These are phyloP conservation scores for Colletotrichum eremochloae DNA, from an alignment of 2,329 filamentous ascomycete species.

Conservation along the genomic window DNA sequence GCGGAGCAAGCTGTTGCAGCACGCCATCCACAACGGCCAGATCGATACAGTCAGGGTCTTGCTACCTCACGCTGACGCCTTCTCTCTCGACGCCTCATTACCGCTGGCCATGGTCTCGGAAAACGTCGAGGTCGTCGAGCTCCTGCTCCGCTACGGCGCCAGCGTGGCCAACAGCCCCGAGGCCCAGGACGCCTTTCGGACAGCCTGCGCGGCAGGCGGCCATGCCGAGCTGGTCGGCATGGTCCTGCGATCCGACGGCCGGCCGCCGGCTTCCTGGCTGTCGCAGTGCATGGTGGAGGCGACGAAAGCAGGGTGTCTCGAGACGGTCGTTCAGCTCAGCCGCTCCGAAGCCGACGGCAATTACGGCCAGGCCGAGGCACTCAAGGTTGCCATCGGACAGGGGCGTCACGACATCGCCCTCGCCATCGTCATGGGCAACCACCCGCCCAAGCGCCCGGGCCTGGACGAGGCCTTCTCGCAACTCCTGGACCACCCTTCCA, in stretches of 20 bases:
- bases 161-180: slow-evolving; percentile 52
- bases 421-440: slow-evolving; percentile 66
- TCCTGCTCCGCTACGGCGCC: slow-evolving; percentile 66
- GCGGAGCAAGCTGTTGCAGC: slow-evolving; percentile 63
- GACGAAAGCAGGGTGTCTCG: slow-evolving; percentile 61
- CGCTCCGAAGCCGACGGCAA: slow-evolving; percentile 67
- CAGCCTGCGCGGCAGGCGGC: slow-evolving; percentile 61
- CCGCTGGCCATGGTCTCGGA: slow-evolving; percentile 62
- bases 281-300: slow-evolving; percentile 68
- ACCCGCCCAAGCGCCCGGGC: slow-evolving; percentile 62
- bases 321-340: slow-evolving; percentile 64
- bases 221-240: slow-evolving; percentile 62
- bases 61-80: slow-evolving; percentile 64
- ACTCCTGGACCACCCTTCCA: slow-evolving; percentile 60
- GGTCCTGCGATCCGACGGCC: slow-evolving; percentile 63
- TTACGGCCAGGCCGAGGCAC: slow-evolving; percentile 64
- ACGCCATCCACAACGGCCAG: slow-evolving; percentile 64
- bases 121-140: slow-evolving; percentile 59
- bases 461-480: slow-evolving; percentile 65
- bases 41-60: slow-evolving; percentile 67
- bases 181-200: slow-evolving; percentile 66
- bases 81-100: slow-evolving; percentile 64
- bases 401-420: slow-evolving; percentile 67
- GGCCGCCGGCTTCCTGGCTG: slow-evolving; percentile 57
- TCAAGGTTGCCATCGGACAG: slow-evolving; percentile 63